These are phyloP conservation scores for Mucuna pruriens DNA, from an alignment of 306 rosid species.

Conservation along the genomic window DNA sequence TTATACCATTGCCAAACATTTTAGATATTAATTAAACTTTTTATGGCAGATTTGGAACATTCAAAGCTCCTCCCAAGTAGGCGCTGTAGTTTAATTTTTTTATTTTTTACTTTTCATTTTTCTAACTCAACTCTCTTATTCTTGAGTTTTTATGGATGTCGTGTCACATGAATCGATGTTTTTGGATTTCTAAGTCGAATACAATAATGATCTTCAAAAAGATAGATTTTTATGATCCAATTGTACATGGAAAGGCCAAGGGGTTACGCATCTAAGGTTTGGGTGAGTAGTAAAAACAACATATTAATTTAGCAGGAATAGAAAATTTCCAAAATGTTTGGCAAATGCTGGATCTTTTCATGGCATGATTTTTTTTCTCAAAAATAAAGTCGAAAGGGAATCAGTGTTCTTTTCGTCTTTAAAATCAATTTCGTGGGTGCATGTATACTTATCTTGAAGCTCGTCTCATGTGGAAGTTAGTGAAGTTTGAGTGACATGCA, in stretches of 20 bases:
- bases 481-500: constrained; percentile 18
- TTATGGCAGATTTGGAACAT: no score
- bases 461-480: background rate
- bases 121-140: background rate
- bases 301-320: background rate
- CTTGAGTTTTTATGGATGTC: background rate
- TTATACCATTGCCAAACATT: background rate
- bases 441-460: background rate
- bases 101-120: background rate
- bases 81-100: background rate
- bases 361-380: background rate
- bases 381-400: background rate
- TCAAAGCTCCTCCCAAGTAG: no score
- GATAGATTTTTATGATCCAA: background rate
- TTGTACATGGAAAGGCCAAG: background rate
- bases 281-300: background rate
- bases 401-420: background rate
- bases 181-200: background rate
- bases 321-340: background rate
- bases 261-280: background rate
- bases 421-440: constrained; percentile 19
- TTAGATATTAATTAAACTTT: background rate
- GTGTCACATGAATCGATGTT: background rate
- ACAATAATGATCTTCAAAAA: background rate
- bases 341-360: background rate